Evolutionary conservation across 2,329 filamentous ascomycete genomes (phyloP).

Genomic region (Chaetoscypha palmicola): DNA sequence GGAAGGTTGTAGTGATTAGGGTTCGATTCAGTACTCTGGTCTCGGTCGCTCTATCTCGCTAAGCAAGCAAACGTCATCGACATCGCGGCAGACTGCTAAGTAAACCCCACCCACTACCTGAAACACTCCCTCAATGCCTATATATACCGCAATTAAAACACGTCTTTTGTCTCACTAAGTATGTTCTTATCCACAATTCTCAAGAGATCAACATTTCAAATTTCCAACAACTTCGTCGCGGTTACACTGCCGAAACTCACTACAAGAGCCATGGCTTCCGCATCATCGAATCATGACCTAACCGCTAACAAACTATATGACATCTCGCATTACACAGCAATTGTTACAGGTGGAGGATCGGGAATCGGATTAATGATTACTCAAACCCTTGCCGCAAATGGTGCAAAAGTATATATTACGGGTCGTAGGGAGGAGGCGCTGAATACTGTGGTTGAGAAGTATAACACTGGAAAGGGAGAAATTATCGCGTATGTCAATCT

Average conservation of each 20-base stretch:
- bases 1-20: no score
- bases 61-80: no score
- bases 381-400: constrained; percentile 25
- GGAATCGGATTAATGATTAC: constrained; percentile 30
- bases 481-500: neutral
- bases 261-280: constrained; percentile 14
- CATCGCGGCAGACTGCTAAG: no score
- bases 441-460: constrained; percentile 34
- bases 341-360: constrained; percentile 18
- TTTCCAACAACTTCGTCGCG: no score
- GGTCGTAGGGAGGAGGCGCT: constrained; percentile 23
- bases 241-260: neutral
- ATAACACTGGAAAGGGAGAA: constrained; percentile 41
- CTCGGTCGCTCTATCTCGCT: no score
- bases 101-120: no score
- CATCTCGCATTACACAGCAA: constrained; percentile 15
- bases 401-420: constrained; percentile 28
- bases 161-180: no score
- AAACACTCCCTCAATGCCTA: no score
- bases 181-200: no score
- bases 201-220: no score
- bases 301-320: constrained; percentile 23
- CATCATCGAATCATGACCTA: constrained; percentile 14
- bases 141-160: no score
- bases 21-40: no score